Percentiles rank a stretch among this genome's conserved stretches.
phyloP scores from a whole-genome alignment of 2,329 filamentous ascomycete genomes.

The Ceratocystis lukuohia region DNA sequence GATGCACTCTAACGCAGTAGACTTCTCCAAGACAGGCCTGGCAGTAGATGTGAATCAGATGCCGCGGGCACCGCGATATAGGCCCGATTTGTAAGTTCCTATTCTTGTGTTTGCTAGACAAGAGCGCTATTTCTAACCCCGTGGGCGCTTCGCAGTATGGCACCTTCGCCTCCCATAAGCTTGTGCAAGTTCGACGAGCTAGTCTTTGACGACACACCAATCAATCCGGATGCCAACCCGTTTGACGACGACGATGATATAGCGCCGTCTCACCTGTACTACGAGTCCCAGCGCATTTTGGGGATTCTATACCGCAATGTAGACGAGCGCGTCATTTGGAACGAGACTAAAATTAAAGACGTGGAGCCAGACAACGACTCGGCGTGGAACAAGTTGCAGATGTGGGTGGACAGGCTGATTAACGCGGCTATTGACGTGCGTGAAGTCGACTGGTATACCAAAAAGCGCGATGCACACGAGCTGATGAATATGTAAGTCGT shows the following conservation, averaged over 20 bases:
- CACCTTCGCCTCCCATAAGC: slow-evolving; percentile 33
- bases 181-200: slow-evolving; percentile 35
- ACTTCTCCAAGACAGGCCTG: slow-evolving; percentile 64
- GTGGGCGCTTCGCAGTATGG: slow-evolving; percentile 27
- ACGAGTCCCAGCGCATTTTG: slow-evolving; percentile 53
- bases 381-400: slow-evolving; percentile 34
- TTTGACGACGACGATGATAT: slow-evolving; percentile 30
- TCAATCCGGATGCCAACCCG: slow-evolving; percentile 23
- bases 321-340: slow-evolving; percentile 56
- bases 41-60: slow-evolving; percentile 36
- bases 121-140: background rate
- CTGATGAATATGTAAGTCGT: slow-evolving; percentile 35
- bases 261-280: slow-evolving; percentile 43
- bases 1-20: slow-evolving; percentile 57
- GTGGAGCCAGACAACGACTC: slow-evolving; percentile 24
- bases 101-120: background rate
- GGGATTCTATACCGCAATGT: slow-evolving; percentile 59
- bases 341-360: slow-evolving; percentile 31
- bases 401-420: slow-evolving; percentile 21
- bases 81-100: slow-evolving; percentile 43
- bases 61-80: slow-evolving; percentile 28
- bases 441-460: slow-evolving; percentile 27
- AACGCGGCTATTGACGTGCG: slow-evolving; percentile 19
- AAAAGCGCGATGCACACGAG: slow-evolving; percentile 29
- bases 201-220: slow-evolving; percentile 25